A percentile compares a stretch with the other conserved stretches of the same genome.
Conservation (phyloP, 331 rosid species). For the Dryas integrifolia region DNA sequence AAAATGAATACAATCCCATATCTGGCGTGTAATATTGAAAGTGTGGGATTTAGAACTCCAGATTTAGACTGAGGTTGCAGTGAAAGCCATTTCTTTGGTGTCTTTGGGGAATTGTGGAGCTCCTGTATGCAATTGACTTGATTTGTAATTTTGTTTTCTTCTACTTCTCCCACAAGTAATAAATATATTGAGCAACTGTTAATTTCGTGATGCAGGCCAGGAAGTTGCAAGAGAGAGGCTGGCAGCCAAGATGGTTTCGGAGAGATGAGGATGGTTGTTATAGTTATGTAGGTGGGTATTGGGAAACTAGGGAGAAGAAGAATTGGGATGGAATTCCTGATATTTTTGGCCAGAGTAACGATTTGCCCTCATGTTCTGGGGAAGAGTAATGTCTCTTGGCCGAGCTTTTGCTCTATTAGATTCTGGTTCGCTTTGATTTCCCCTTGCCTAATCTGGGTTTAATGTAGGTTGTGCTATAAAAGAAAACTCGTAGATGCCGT, state of each 20-base stretch:
- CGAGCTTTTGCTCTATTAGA: conserved; percentile 13
- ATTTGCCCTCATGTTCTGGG: conserved; percentile 60
- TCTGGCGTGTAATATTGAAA: background rate
- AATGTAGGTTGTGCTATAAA: conserved; percentile 37
- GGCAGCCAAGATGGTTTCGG: conserved; percentile 96
- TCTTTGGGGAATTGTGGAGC: background rate
- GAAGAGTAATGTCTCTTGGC: conserved; percentile 38
- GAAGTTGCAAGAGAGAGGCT: conserved; percentile 95
- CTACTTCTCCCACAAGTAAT: background rate
- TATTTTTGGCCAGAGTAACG: conserved; percentile 72
- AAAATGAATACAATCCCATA: background rate
- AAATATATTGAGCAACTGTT: conserved; percentile 14
- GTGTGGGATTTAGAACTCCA: background rate
- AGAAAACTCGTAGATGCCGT: conserved; percentile 13
- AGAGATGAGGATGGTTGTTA: conserved; percentile 88
- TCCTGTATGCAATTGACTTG: background rate
- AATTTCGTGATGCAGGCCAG: conserved; percentile 66
- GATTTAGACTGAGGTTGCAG: background rate
- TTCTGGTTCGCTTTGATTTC: conserved; percentile 13
- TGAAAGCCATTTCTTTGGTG: background rate
- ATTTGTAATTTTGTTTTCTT: background rate
- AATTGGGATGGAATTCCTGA: conserved; percentile 81
- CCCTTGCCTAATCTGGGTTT: conserved; percentile 25
- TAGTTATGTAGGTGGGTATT: conserved; percentile 76
- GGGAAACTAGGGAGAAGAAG: conserved; percentile 80